Conservation (phyloP, 345 rosid genomes). For the Eutrema yunnanense region DNA sequence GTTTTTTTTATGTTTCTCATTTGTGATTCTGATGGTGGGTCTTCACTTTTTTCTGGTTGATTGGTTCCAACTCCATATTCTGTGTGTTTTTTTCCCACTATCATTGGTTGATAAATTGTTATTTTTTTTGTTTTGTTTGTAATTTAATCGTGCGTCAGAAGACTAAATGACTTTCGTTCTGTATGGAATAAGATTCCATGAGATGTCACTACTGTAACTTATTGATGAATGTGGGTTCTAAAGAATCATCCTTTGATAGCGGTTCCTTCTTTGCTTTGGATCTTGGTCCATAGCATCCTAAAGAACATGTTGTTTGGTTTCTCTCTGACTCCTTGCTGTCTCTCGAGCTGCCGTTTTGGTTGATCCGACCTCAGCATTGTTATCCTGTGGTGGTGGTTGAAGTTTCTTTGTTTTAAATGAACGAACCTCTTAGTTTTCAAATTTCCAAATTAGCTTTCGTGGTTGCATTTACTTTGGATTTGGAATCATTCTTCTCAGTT, state of each 20-base stretch:
- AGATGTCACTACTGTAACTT: constrained; percentile 13
- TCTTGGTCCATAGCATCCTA: background rate
- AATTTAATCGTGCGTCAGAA: constrained; percentile 4
- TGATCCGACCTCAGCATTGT: constrained; percentile 14
- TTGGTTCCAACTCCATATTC: constrained; percentile 21
- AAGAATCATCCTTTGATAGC: constrained; percentile 9
- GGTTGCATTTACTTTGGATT: background rate
- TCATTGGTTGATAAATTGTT: constrained; percentile 13
- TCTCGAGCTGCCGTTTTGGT: background rate
- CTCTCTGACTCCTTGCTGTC: background rate
- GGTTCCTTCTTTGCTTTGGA: background rate
- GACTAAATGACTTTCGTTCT: background rate
- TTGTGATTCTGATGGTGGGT: constrained; percentile 19
- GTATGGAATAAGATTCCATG: constrained; percentile 26
- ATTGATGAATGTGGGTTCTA: constrained; percentile 15
- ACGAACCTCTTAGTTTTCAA: background rate
- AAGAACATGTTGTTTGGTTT: constrained; percentile 4
- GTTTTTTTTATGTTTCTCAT: background rate
- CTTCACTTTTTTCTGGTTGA: constrained; percentile 12
- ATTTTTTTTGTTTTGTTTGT: background rate
- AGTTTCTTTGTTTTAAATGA: background rate
- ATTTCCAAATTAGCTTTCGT: background rate
- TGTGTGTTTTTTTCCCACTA: constrained; percentile 20
- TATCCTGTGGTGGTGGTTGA: constrained; percentile 3
- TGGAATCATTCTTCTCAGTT: background rate